phyloP scores from a whole-genome alignment of 106 monocot species.

The Acanthochlamys bracteata region DNA sequence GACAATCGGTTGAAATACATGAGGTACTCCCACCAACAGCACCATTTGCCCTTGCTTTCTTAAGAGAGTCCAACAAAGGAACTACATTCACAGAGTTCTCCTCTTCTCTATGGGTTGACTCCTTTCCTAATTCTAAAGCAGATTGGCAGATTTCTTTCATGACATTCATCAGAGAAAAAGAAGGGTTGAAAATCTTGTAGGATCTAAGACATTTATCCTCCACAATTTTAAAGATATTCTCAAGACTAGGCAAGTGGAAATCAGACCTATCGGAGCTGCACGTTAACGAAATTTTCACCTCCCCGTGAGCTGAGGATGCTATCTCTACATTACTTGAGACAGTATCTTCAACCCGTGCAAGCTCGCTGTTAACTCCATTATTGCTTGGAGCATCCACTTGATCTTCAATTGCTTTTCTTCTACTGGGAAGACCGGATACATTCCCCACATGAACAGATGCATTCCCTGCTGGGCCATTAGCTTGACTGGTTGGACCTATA shows the following conservation, averaged over 20 bases:
- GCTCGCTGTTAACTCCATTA: constrained; percentile 6
- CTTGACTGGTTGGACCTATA: not conserved
- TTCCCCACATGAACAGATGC: too few species aligned
- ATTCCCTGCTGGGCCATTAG: not conserved
- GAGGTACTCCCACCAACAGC: not conserved
- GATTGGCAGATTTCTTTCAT: constrained; percentile 40
- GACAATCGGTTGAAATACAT: not conserved
- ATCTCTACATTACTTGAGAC: constrained; percentile 24
- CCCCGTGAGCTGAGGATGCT: constrained; percentile 36
- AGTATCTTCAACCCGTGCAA: constrained; percentile 6
- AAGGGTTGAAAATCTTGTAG: constrained; percentile 34
- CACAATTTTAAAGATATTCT: constrained; percentile 26
- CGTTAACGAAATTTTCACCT: constrained; percentile 39
- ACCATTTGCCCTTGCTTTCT: constrained; percentile 4
- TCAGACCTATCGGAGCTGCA: constrained; percentile 14
- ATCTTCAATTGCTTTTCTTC: constrained; percentile 1
- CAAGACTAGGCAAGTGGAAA: constrained; percentile 27
- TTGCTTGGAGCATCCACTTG: constrained; percentile 5
- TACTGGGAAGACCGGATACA: too few species aligned
- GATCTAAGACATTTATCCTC: constrained; percentile 43
- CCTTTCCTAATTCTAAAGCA: constrained; percentile 26
- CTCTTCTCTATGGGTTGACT: constrained; percentile 10
- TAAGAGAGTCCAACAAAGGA: constrained; percentile 27
- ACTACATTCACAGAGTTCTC: constrained; percentile 13
- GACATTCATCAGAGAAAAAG: constrained; percentile 38